These are phyloP conservation scores for Ophiostoma sp. DNA, from an alignment of 2,329 filamentous ascomycete species.

Conservation along the genomic window DNA sequence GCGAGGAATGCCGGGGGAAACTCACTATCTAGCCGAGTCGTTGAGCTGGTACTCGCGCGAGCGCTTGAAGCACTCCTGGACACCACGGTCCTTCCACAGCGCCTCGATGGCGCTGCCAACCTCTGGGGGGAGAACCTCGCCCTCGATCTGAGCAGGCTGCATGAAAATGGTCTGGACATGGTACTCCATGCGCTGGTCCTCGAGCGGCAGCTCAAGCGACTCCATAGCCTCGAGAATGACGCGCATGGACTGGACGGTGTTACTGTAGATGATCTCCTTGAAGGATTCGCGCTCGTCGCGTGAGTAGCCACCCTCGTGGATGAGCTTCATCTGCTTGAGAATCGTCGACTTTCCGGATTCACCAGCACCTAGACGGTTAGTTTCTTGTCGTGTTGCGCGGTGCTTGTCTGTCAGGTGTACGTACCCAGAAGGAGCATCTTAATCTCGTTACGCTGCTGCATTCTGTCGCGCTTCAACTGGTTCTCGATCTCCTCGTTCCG, in stretches of 20 bases:
- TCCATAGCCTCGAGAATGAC: constrained; percentile 66
- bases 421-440: constrained; percentile 98
- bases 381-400: too few species aligned
- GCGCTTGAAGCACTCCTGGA: constrained; percentile 91
- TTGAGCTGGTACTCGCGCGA: constrained; percentile 95
- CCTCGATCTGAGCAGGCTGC: constrained; percentile 95
- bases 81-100: constrained; percentile 86
- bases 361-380: constrained; percentile 62
- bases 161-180: constrained; percentile 98
- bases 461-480: constrained; percentile 95
- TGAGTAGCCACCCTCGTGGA: constrained; percentile 97
- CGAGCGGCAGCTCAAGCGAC: constrained; percentile 70
- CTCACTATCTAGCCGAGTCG: constrained; percentile 82
- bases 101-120: constrained; percentile 89
- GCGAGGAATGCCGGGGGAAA: constrained; percentile 34
- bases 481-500: constrained; percentile 99
- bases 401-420: constrained; percentile 29
- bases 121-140: constrained; percentile 87
- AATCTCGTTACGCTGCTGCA: constrained; percentile 99
- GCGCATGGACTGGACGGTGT: constrained; percentile 64
- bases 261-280: constrained; percentile 67
- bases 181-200: constrained; percentile 90
- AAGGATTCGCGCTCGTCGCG: constrained; percentile 72
- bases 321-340: constrained; percentile 97
- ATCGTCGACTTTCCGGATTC: constrained; percentile 96